Percentiles rank a stretch among this genome's conserved stretches.
phyloP scores from a whole-genome alignment of 495 filamentous ascomycete species.

The Trichoderma gamsii region DNA sequence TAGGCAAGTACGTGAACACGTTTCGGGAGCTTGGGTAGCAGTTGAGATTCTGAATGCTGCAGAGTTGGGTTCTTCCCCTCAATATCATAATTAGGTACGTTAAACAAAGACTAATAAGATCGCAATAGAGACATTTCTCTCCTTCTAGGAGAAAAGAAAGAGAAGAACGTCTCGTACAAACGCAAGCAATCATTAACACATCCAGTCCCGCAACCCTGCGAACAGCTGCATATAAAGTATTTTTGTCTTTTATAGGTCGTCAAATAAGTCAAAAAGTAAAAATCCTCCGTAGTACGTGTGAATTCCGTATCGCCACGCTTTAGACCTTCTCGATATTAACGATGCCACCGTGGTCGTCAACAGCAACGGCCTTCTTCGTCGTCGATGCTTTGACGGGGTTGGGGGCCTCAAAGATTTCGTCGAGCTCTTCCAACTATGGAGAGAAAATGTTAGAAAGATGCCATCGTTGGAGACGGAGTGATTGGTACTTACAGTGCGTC shows the following conservation, averaged over 20 bases:
- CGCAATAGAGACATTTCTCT: neutral
- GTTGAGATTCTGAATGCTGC: neutral
- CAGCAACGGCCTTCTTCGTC: conserved; percentile 35
- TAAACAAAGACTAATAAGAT: neutral
- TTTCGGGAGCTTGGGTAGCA: neutral
- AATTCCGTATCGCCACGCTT: neutral
- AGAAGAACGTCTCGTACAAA: neutral
- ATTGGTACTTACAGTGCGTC: conserved; percentile 39
- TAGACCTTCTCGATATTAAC: conserved; percentile 25
- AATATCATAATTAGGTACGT: neutral
- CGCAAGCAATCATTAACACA: neutral
- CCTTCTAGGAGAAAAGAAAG: neutral
- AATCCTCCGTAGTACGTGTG: neutral
- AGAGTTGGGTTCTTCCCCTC: neutral
- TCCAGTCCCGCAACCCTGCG: neutral
- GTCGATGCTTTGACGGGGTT: conserved; percentile 47
- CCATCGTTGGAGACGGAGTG: conserved; percentile 20
- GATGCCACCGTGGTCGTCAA: conserved; percentile 28
- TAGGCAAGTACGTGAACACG: neutral
- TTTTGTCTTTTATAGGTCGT: neutral
- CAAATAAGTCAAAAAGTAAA: neutral
- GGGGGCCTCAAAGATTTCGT: conserved; percentile 51
- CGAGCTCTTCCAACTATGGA: conserved; percentile 52
- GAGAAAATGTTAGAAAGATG: neutral
- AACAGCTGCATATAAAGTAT: neutral